A percentile compares a stretch with the other conserved stretches of the same genome.
Conservation (phyloP, 768 basidiomycete genomes). For the Hericium coralloides region DNA sequence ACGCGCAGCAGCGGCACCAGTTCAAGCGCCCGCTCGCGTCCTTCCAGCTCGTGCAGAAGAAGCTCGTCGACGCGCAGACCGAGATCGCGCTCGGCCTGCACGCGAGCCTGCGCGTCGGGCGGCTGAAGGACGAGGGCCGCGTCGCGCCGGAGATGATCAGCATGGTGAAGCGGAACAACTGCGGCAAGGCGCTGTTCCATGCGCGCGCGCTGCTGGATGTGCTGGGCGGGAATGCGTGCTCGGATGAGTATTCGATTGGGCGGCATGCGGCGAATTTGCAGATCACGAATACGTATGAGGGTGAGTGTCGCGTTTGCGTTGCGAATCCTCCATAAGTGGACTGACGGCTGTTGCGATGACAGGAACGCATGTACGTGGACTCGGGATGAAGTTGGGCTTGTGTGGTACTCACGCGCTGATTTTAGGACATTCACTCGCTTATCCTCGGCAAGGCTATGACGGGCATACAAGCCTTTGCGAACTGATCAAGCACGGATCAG, state of each 20-base stretch:
- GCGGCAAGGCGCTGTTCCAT: slow-evolving; percentile 85
- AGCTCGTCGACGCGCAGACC: slow-evolving; percentile 88
- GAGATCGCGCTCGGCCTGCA: slow-evolving; percentile 74
- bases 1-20: slow-evolving; percentile 85
- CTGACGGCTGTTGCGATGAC: not conserved
- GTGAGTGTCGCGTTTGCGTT: slow-evolving; percentile 22
- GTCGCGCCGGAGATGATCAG: slow-evolving; percentile 90
- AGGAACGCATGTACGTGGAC: slow-evolving; percentile 31
- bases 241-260: slow-evolving; percentile 96
- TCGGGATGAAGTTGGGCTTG: too few relatives aligned
- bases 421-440: slow-evolving; percentile 80
- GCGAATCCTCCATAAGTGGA: not conserved
- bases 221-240: slow-evolving; percentile 86
- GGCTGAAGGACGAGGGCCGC: slow-evolving; percentile 73
- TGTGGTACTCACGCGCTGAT: slow-evolving; percentile 7
- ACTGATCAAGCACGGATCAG: not conserved
- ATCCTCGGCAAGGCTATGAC: slow-evolving; percentile 93
- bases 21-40: slow-evolving; percentile 85
- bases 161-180: slow-evolving; percentile 92
- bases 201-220: slow-evolving; percentile 78
- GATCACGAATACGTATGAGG: slow-evolving; percentile 95
- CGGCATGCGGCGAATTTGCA: slow-evolving; percentile 92
- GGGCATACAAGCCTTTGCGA: slow-evolving; percentile 76
- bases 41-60: slow-evolving; percentile 98
- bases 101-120: slow-evolving; percentile 66